Evolutionary conservation across 345 rosid genomes (phyloP).

Genomic region (Lepidium africanum): DNA sequence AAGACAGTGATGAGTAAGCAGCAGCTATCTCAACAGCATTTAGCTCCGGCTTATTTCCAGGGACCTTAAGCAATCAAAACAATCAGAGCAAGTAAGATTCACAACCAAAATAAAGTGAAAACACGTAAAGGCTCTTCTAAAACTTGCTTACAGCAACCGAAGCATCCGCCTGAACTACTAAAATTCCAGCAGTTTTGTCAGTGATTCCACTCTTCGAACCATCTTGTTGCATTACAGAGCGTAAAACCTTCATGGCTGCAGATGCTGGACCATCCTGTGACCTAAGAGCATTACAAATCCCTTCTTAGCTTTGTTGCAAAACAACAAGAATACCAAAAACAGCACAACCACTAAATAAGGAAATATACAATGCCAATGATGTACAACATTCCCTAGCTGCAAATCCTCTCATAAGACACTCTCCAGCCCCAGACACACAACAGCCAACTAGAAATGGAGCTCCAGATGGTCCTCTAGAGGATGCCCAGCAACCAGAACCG

Average conservation of each 20-base stretch:
- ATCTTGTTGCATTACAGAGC: constrained; percentile 42
- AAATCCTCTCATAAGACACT: constrained; percentile 86
- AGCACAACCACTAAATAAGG: background rate
- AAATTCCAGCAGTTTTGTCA: constrained; percentile 65
- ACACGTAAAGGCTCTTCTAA: background rate
- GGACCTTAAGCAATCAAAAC: constrained; percentile 31
- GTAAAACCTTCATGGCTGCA: constrained; percentile 67
- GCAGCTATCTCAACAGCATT: constrained; percentile 91
- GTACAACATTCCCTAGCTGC: constrained; percentile 87
- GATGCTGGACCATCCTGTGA: constrained; percentile 93
- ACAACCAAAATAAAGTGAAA: background rate
- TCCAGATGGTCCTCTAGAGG: constrained; percentile 62
- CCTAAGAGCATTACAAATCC: constrained; percentile 31
- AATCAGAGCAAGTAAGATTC: background rate
- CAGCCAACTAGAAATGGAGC: constrained; percentile 67
- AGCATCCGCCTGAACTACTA: constrained; percentile 80
- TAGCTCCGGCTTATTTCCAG: constrained; percentile 43
- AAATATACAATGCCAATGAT: constrained; percentile 58
- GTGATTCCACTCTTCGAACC: constrained; percentile 21
- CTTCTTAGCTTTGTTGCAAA: constrained; percentile 6
- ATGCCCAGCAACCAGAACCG: constrained; percentile 98
- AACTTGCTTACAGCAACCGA: constrained; percentile 40
- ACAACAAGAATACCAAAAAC: background rate
- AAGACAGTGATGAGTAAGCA: constrained; percentile 66
- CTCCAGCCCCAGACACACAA: constrained; percentile 92